Evolutionary conservation across 768 basidiomycete genomes (phyloP).

Genomic region (Trametes sanguinea): DNA sequence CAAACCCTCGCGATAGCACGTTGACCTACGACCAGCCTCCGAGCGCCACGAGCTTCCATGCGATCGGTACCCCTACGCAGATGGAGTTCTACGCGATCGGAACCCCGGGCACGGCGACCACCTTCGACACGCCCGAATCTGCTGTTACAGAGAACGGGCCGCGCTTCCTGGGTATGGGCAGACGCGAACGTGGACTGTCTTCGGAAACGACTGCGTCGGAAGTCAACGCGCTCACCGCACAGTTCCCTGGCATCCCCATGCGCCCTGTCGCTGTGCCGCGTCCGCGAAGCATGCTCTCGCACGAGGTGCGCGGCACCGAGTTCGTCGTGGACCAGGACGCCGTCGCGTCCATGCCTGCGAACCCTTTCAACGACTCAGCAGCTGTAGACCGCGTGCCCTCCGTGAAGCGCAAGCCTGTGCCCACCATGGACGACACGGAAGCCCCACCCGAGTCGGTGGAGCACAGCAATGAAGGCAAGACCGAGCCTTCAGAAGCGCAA

Average conservation of each 20-base stretch:
- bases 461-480: neutral
- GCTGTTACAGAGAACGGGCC: neutral
- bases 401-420: slow-evolving; percentile 9
- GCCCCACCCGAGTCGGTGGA: neutral
- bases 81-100: neutral
- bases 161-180: slow-evolving; percentile 8
- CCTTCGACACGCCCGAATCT: slow-evolving; percentile 5
- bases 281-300: slow-evolving; percentile 19
- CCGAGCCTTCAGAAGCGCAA: neutral
- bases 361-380: neutral
- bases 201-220: slow-evolving; percentile 42
- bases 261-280: slow-evolving; percentile 32
- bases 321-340: slow-evolving; percentile 6
- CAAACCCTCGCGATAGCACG: slow-evolving; percentile 40
- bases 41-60: slow-evolving; percentile 14
- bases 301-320: slow-evolving; percentile 12
- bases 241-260: slow-evolving; percentile 55
- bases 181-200: slow-evolving; percentile 28
- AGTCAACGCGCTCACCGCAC: slow-evolving; percentile 52
- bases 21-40: slow-evolving; percentile 41
- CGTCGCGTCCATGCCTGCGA: neutral
- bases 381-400: slow-evolving; percentile 4
- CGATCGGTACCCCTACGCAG: slow-evolving; percentile 8
- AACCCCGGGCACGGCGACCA: neutral
- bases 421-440: neutral